Base-by-base conservation (phyloP, 169 alveolate genomes). In the Eimeria brunetti region DNA sequence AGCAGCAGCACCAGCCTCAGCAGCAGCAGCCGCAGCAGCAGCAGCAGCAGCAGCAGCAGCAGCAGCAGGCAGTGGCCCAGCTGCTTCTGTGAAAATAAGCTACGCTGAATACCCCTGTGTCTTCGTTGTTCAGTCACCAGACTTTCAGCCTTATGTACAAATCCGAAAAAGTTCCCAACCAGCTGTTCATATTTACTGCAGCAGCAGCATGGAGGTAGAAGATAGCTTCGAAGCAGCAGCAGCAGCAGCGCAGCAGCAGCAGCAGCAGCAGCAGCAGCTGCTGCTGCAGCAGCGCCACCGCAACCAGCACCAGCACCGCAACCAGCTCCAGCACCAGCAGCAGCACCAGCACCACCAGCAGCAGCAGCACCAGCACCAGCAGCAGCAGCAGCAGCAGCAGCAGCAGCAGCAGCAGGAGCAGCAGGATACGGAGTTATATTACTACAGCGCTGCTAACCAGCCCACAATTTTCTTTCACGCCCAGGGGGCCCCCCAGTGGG, bases 101-200 rank as follows among this genome's bases (percentile, higher is more conserved):
- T 81, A 51, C n/a, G 89, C 73, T 22, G 89, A 81, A 73, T 81
- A 30, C 89, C 89, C 89, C 16, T 38, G 71, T 38, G 73, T 81
- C 30, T 81, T 81, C 51, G 69, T 81, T 36, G 89, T 81, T 8
- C 67, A 53, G 62, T 49, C 73, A 18, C 8, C 36, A 51, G 73
- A 46, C 33, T 81, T 41, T n/a, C 67, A 51, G 44, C 89, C 89
- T 14, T 51, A 46, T 49, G 89, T 81, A 16, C 89, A 81, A 36
- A 12, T 81, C 60, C 27, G 73, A 20, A 81, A 30, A 49, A 81
- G 89, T 24, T 81, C 86, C 11, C 89, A 53, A 30, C 89, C 89
- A 14, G 89, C 89, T 27, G 62, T 81, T 60, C 89, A 81, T 53
- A 81, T 81, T 18, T 81, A 81, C 46, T 12, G 46, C 3, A 7